Evolutionary conservation across 176 grass and related monocot genomes (phyloP).

Genomic region (Hordeum marinum): DNA sequence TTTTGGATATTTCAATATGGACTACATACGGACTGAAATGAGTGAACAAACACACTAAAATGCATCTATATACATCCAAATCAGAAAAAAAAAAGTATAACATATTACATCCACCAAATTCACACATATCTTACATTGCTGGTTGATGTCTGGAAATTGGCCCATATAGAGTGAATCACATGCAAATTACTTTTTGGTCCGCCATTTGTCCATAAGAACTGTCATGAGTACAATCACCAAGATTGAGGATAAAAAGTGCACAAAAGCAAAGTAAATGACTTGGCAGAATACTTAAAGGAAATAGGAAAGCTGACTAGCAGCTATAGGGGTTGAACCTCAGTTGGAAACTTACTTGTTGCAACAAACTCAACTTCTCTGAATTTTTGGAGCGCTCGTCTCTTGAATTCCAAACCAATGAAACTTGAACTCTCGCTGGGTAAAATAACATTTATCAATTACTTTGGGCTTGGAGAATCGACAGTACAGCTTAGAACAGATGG

Average conservation of each 20-base stretch:
- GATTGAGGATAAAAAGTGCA: slow-evolving; percentile 23
- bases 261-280: background rate
- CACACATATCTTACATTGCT: slow-evolving; percentile 68
- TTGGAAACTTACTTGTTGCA: slow-evolving; percentile 70
- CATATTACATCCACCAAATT: slow-evolving; percentile 6
- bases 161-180: slow-evolving; percentile 93
- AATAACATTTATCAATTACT: slow-evolving; percentile 9
- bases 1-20: too few species aligned
- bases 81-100: too few species aligned
- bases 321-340: background rate
- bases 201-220: slow-evolving; percentile 86
- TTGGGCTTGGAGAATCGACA: background rate
- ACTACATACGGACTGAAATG: too few species aligned
- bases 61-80: too few species aligned
- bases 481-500: background rate
- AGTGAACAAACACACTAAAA: too few species aligned
- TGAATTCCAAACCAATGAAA: slow-evolving; percentile 95
- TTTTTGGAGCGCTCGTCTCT: slow-evolving; percentile 70
- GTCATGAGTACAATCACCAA: slow-evolving; percentile 16
- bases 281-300: background rate
- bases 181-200: slow-evolving; percentile 55
- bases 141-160: slow-evolving; percentile 88
- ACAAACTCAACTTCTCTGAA: slow-evolving; percentile 59
- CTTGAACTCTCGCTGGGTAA: slow-evolving; percentile 80
- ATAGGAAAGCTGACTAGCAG: background rate